phyloP scores from a whole-genome alignment of 768 basidiomycete species.

The Boletellus sp. region DNA sequence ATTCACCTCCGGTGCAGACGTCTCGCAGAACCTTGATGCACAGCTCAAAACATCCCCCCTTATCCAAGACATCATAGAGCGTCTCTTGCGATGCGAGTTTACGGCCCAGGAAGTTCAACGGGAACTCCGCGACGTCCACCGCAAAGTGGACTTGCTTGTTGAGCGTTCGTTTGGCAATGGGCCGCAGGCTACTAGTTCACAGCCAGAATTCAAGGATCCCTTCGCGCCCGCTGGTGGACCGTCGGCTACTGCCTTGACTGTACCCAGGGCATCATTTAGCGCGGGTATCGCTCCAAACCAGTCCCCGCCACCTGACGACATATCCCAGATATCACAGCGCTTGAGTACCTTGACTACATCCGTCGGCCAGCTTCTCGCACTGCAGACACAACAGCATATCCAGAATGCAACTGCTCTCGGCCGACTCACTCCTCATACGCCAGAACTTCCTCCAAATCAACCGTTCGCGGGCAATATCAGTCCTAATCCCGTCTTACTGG shows the following conservation, averaged over 20 bases:
- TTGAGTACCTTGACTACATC: slow-evolving; percentile 78
- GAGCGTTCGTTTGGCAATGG: slow-evolving; percentile 51
- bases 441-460: slow-evolving; percentile 46
- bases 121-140: slow-evolving; percentile 68
- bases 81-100: slow-evolving; percentile 67
- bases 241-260: slow-evolving; percentile 35
- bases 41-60: slow-evolving; percentile 75
- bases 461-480: slow-evolving; percentile 35
- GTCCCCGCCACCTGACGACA: slow-evolving; percentile 62
- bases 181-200: slow-evolving; percentile 25
- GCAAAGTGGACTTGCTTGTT: slow-evolving; percentile 73
- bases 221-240: slow-evolving; percentile 49
- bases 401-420: slow-evolving; percentile 42
- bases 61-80: slow-evolving; percentile 72
- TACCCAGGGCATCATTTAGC: slow-evolving; percentile 60
- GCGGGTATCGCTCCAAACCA: slow-evolving; percentile 73
- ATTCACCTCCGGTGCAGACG: slow-evolving; percentile 47
- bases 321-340: slow-evolving; percentile 71
- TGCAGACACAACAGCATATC: slow-evolving; percentile 71
- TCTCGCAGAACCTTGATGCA: slow-evolving; percentile 53
- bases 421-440: slow-evolving; percentile 31
- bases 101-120: slow-evolving; percentile 69
- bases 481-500: slow-evolving; percentile 40
- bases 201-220: slow-evolving; percentile 82
- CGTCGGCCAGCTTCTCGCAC: slow-evolving; percentile 77